Base-by-base conservation (phyloP, 2,329 filamentous ascomycete genomes). In the Paracoccidioides brasiliensis region DNA sequence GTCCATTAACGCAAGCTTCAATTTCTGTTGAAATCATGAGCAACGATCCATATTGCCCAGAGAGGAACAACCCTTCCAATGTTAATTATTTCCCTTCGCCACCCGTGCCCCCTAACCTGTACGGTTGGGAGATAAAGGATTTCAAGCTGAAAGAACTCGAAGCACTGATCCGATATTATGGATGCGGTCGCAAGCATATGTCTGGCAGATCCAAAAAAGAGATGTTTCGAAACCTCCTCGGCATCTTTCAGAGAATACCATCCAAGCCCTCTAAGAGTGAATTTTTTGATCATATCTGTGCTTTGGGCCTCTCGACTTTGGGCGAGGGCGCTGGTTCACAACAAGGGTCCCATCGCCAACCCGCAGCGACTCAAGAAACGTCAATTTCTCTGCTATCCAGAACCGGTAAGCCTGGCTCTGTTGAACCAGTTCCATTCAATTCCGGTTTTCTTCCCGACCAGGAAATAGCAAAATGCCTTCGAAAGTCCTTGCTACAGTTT, bases 401-500 rank as follows among this genome's bases (percentile, higher is more conserved):
- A 22, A 22, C 22, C 22, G 22, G 22, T 22, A 22, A 22, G 22
- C 22, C 22, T 22, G 22, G 22, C 22, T 22, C 22, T 22, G 22
- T 22, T 22, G 22, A 22, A 22, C 22, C 22, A 22, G 22, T 22
- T 2, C 22, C 22, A 22, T 22, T 22, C 22, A 22, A 22, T 22
- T 22, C 22, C 22, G 22, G 22, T 22, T 22, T 22, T 2, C 22
- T 22, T 22, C 22, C 22, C 1, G 22, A 50, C 2, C 42, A 43
- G 22, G 15, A 52, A 6, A 48, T 64, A 15, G 54, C 55, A 2
- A 64, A 65, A 38, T 58, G 56, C 5, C 48, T 69, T 28, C 62
- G 67, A 56, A 62, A 57, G 22, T 51, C 60, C 1, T 42, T 70
- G n/a, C 59, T 68, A 53, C 58, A 60, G 7, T 55, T 65, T 7